phyloP scores from a whole-genome alignment of 2,329 filamentous ascomycete genomes.

The Ustilaginoidea virens region DNA sequence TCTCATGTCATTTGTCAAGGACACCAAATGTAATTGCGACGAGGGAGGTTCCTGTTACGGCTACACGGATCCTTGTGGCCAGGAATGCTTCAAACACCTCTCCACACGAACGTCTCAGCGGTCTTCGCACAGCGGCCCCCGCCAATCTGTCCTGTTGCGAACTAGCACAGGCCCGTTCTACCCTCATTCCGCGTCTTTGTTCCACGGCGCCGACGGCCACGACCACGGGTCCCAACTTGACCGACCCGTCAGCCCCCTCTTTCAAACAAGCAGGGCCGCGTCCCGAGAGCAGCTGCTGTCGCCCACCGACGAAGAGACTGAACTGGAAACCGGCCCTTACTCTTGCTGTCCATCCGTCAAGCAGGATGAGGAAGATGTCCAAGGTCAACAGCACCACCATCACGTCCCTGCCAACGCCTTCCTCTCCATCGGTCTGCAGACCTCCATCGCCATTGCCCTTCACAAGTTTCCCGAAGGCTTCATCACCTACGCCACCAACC shows the following conservation, averaged over 20 bases:
- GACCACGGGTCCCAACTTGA: constrained; percentile 10
- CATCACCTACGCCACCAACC: constrained; percentile 93
- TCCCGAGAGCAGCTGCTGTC: constrained; percentile 22
- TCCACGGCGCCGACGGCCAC: constrained; percentile 12
- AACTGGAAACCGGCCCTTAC: constrained; percentile 8
- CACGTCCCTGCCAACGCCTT: constrained; percentile 93
- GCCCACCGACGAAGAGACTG: constrained; percentile 9
- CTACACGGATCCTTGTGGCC: constrained; percentile 49
- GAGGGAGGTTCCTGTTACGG: constrained; percentile 45
- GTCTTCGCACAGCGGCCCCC: constrained; percentile 11
- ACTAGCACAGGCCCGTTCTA: constrained; percentile 23
- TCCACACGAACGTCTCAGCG: constrained; percentile 18
- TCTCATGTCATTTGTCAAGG: constrained; percentile 49
- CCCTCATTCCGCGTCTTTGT: constrained; percentile 11
- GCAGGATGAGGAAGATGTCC: constrained; percentile 27
- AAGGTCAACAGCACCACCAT: constrained; percentile 63
- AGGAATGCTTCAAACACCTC: constrained; percentile 49
- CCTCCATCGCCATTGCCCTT: constrained; percentile 82
- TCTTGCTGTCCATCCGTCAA: constrained; percentile 13
- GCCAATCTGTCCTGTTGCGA: constrained; percentile 23
- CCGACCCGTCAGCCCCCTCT: constrained; percentile 17
- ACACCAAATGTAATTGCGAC: constrained; percentile 48
- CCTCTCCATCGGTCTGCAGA: constrained; percentile 88
- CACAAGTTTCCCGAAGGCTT: constrained; percentile 86
- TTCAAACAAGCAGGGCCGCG: constrained; percentile 21